A percentile compares a stretch with the other conserved stretches of the same genome.
These are phyloP conservation scores for Ophiosphaerella herpotricha DNA, from an alignment of 2,329 filamentous ascomycete genomes.

Conservation along the genomic window DNA sequence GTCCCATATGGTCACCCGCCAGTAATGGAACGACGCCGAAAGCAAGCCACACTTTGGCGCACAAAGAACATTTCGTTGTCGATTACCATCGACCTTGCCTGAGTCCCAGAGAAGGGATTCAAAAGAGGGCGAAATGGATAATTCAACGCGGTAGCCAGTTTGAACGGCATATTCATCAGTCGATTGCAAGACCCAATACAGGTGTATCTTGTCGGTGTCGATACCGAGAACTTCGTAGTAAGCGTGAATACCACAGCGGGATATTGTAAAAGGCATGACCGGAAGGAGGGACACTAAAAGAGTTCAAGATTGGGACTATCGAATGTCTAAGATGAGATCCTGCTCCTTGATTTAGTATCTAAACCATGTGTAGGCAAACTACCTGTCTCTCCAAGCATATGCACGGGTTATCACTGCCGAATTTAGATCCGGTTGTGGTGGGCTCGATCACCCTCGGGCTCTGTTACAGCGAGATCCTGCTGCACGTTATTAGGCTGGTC, in stretches of 20 bases:
- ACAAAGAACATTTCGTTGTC: slow-evolving; percentile 37
- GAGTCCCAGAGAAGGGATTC: slow-evolving; percentile 24
- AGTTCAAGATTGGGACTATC: slow-evolving; percentile 1
- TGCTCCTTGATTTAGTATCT: too few relatives aligned
- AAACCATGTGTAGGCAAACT: too few relatives aligned
- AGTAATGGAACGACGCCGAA: slow-evolving; percentile 45
- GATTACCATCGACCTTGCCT: slow-evolving; percentile 17
- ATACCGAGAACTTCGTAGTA: slow-evolving; percentile 48
- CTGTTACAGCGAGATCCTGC: too few relatives aligned
- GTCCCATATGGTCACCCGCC: slow-evolving; percentile 47
- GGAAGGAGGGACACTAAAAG: slow-evolving; percentile 4
- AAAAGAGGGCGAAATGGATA: slow-evolving; percentile 16
- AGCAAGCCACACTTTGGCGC: slow-evolving; percentile 40
- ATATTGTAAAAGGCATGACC: slow-evolving; percentile 29
- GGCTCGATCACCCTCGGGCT: too few relatives aligned
- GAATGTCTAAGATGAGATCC: too few relatives aligned
- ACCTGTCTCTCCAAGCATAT: too few relatives aligned
- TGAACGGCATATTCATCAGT: slow-evolving; percentile 37
- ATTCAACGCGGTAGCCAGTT: slow-evolving; percentile 34
- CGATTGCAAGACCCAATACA: slow-evolving; percentile 43
- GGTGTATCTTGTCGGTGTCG: slow-evolving; percentile 45
- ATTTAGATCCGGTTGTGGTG: too few relatives aligned
- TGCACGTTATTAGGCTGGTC: too few relatives aligned
- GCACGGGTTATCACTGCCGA: too few relatives aligned
- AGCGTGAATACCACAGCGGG: slow-evolving; percentile 46